A percentile compares a stretch with the other conserved stretches of the same genome.
phyloP scores from a whole-genome alignment of 2,329 filamentous ascomycete species.

The Lachnellula cervina region DNA sequence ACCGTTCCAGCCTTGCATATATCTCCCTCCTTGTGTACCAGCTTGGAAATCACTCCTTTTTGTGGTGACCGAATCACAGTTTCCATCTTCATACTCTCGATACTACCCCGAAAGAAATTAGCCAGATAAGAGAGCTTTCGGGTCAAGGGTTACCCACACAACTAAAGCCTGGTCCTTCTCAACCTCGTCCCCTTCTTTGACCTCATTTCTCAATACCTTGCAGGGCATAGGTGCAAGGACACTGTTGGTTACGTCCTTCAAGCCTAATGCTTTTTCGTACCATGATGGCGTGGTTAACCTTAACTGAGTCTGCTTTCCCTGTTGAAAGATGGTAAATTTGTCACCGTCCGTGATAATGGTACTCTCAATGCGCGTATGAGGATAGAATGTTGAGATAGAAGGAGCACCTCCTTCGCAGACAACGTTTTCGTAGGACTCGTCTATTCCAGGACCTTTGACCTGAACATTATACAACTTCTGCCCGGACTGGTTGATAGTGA shows the following conservation, averaged over 20 bases:
- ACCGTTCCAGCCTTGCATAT: constrained; percentile 75
- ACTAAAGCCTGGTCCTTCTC: constrained; percentile 83
- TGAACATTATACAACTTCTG: constrained; percentile 36
- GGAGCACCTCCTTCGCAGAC: constrained; percentile 45
- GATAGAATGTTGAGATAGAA: constrained; percentile 69
- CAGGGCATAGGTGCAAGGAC: constrained; percentile 96
- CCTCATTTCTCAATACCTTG: constrained; percentile 88
- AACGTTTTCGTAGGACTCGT: constrained; percentile 33
- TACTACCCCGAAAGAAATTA: constrained; percentile 40
- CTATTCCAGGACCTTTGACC: constrained; percentile 44
- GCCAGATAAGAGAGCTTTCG: constrained; percentile 6
- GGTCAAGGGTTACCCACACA: constrained; percentile 50
- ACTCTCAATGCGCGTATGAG: constrained; percentile 71
- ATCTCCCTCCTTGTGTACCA: constrained; percentile 72
- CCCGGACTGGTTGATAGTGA: constrained; percentile 28
- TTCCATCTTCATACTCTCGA: constrained; percentile 90
- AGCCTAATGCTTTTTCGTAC: constrained; percentile 81
- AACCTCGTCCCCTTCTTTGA: constrained; percentile 74
- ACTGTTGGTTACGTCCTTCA: constrained; percentile 74
- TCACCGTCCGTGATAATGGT: constrained; percentile 64
- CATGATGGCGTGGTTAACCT: constrained; percentile 62
- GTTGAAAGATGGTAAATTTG: constrained; percentile 73
- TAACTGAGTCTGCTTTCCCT: constrained; percentile 55
- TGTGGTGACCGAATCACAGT: constrained; percentile 76
- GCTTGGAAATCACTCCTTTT: constrained; percentile 63